Conservation (phyloP, 1,284 basidiomycete genomes). For the Salmacisia buchloeana region DNA sequence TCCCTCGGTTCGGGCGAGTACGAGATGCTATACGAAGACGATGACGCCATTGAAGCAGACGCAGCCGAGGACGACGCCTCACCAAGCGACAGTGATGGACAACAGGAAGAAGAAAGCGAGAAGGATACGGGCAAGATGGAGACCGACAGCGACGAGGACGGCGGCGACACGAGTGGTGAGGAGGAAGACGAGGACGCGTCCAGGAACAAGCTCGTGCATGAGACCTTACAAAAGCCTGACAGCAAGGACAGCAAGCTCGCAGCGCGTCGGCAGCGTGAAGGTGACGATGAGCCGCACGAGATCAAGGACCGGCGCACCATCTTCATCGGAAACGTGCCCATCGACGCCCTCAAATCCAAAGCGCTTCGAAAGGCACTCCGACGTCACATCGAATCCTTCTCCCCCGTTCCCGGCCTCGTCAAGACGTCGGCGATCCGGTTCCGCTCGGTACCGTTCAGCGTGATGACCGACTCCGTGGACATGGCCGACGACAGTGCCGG, state of each 20-base stretch:
- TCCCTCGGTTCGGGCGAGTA: no score
- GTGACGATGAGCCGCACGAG: conserved; percentile 1
- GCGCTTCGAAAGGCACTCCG: conserved; percentile 53
- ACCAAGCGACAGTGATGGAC: no score
- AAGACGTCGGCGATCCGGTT: conserved; percentile 43
- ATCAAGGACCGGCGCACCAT: conserved; percentile 70
- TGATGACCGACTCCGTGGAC: conserved; percentile 35
- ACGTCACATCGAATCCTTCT: conserved; percentile 46
- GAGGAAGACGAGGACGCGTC: conserved; percentile 14
- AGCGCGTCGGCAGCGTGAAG: neutral
- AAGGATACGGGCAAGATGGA: no score
- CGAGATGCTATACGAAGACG: no score
- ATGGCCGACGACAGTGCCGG: conserved; percentile 48
- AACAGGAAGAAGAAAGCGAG: no score
- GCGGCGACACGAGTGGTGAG: conserved; percentile 9
- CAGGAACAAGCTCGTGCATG: neutral
- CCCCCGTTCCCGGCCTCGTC: conserved; percentile 33
- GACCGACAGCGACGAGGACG: conserved; percentile 14
- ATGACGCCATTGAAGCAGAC: conserved; percentile 53
- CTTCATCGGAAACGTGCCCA: conserved; percentile 85
- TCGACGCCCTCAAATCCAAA: conserved; percentile 69
- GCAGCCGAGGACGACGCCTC: no score
- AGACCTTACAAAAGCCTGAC: neutral
- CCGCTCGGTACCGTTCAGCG: conserved; percentile 49
- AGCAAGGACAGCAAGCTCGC: conserved; percentile 73